Evolutionary conservation across 345 rosid species (phyloP).

Genomic region (Conringia planisiliqua): DNA sequence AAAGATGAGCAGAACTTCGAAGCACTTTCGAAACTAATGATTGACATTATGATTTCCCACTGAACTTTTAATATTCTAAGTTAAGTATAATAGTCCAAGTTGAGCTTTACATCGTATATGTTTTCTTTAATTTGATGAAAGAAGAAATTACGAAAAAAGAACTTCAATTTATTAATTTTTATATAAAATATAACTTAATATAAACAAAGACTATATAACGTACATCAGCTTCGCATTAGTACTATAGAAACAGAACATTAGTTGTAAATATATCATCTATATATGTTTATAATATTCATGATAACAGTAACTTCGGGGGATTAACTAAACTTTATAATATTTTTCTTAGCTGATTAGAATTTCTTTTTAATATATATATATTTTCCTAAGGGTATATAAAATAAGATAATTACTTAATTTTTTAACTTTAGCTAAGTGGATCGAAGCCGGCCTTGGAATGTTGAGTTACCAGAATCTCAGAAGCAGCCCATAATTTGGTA

Average conservation of each 20-base stretch:
- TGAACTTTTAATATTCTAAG: neutral
- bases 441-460: slow-evolving; percentile 49
- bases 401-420: neutral
- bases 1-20: slow-evolving; percentile 14
- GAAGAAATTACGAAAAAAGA: neutral
- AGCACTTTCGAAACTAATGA: slow-evolving; percentile 38
- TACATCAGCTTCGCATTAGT: slow-evolving; percentile 3
- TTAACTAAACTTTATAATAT: slow-evolving; percentile 1
- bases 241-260: neutral
- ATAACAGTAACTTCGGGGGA: neutral
- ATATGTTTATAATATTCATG: neutral
- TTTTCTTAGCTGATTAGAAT: neutral
- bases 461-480: slow-evolving; percentile 71
- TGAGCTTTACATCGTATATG: neutral
- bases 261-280: neutral
- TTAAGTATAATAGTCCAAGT: slow-evolving; percentile 3
- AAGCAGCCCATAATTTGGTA: slow-evolving; percentile 71
- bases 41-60: slow-evolving; percentile 30
- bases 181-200: neutral
- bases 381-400: slow-evolving; percentile 13
- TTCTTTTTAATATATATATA: neutral
- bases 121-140: neutral
- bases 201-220: slow-evolving; percentile 17
- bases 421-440: slow-evolving; percentile 25
- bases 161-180: neutral